Conservation (phyloP, 768 basidiomycete genomes). For the Nidula microcarpa region DNA sequence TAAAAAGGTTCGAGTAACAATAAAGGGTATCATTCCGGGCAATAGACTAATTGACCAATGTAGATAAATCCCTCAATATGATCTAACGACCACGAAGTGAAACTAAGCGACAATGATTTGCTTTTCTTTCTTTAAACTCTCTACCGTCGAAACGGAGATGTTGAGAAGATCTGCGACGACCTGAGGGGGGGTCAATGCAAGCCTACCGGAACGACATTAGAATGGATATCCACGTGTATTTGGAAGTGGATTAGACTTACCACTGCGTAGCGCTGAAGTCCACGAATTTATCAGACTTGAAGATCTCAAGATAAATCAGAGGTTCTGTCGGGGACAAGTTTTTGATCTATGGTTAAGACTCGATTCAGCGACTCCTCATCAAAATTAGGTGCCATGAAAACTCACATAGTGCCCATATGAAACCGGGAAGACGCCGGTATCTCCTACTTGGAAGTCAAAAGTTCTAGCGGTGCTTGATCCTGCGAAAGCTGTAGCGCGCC, state of each 20-base stretch:
- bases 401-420: constrained; percentile 12
- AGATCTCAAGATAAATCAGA: constrained; percentile 9
- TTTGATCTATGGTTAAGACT: constrained; percentile 5
- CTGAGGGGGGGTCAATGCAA: constrained; percentile 11
- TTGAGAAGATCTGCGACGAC: constrained; percentile 12
- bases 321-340: constrained; percentile 13
- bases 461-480: constrained; percentile 10
- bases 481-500: constrained; percentile 10
- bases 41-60: no score
- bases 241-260: not conserved
- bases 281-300: constrained; percentile 9
- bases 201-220: not conserved
- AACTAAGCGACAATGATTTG: constrained; percentile 5
- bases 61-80: no score
- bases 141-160: constrained; percentile 9
- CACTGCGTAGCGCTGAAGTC: constrained; percentile 13
- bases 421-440: constrained; percentile 11
- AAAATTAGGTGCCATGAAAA: not conserved
- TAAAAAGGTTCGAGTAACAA: constrained; percentile 12
- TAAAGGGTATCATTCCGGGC: no score
- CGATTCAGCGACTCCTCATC: not conserved
- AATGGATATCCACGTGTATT: not conserved
- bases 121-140: constrained; percentile 8
- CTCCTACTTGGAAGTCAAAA: constrained; percentile 12
- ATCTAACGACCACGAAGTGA: no score